phyloP scores from a whole-genome alignment of 192 early-diverging fungal genomes.

The Entophlyctis luteolus region DNA sequence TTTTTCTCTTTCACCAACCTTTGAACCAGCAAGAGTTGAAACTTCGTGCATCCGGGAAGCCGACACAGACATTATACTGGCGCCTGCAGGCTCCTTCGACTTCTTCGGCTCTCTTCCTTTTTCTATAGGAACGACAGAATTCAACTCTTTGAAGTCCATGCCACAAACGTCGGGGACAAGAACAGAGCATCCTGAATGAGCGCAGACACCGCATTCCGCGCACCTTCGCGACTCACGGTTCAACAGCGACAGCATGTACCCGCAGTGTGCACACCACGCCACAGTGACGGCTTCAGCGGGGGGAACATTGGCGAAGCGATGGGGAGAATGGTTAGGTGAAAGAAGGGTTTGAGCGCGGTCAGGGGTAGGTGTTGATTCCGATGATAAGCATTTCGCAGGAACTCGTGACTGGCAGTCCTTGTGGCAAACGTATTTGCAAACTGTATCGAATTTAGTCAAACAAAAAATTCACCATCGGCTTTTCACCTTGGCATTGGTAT shows the following conservation, averaged over 20 bases:
- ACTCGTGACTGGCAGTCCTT: constrained; percentile 81
- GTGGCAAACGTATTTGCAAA: constrained; percentile 92
- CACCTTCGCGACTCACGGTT: constrained; percentile 55
- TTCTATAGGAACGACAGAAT: constrained; percentile 43
- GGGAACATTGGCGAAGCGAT: constrained; percentile 69
- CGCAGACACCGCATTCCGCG: constrained; percentile 74
- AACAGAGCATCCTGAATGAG: constrained; percentile 79
- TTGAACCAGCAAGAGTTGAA: no score
- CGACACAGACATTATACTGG: neutral
- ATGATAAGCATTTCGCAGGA: constrained; percentile 82
- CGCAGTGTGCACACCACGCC: constrained; percentile 97
- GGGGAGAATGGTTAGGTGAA: constrained; percentile 77
- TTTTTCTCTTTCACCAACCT: no score
- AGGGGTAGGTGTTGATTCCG: constrained; percentile 25
- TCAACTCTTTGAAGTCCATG: constrained; percentile 51
- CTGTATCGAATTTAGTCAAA: no score
- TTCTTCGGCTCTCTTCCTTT: constrained; percentile 39
- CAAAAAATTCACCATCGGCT: no score
- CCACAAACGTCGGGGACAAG: constrained; percentile 92
- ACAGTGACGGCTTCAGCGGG: constrained; percentile 77
- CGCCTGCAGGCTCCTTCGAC: neutral
- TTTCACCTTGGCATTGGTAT: constrained; percentile 92
- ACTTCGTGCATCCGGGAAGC: neutral
- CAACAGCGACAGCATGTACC: constrained; percentile 87
- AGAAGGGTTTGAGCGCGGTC: neutral